A percentile compares a stretch with the other conserved stretches of the same genome.
Evolutionary conservation across 2,329 filamentous ascomycete genomes (phyloP).

Genomic region (Aspergillus caelatus): DNA sequence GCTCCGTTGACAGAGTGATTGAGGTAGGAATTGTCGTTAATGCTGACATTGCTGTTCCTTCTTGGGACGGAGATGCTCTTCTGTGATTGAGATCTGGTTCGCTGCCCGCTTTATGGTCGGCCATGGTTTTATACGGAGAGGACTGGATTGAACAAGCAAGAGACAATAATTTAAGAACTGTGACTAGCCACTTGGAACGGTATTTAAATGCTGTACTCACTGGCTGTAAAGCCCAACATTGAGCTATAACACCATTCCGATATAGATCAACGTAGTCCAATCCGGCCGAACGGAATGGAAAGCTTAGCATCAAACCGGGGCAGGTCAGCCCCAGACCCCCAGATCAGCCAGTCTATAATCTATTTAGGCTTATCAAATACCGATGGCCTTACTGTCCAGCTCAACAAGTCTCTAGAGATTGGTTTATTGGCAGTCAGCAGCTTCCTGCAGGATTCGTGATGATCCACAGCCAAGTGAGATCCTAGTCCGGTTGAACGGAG

Average conservation of each 20-base stretch:
- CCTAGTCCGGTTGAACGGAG: conserved; percentile 1
- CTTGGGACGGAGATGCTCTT: not conserved
- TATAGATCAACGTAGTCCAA: not conserved
- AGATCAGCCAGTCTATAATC: not conserved
- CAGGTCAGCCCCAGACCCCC: not conserved
- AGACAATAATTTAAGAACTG: not conserved
- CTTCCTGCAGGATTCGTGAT: not conserved
- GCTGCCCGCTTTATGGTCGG: not conserved
- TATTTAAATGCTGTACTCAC: not conserved
- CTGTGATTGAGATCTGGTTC: not conserved
- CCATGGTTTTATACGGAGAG: not conserved
- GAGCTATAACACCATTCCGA: too few species aligned
- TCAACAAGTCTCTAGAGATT: not conserved
- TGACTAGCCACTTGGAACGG: not conserved
- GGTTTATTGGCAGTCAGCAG: not conserved
- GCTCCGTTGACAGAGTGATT: conserved; percentile 35
- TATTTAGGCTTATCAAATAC: not conserved
- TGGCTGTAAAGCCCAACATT: too few species aligned
- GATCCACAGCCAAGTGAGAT: not conserved
- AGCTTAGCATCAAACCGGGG: not conserved
- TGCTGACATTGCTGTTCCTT: not conserved
- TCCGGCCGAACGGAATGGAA: not conserved
- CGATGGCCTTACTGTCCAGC: not conserved
- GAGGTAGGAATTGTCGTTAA: not conserved
- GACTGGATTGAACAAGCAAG: not conserved